Conservation (phyloP, 805 yeast species). For the Phaffomyces antillensis region DNA sequence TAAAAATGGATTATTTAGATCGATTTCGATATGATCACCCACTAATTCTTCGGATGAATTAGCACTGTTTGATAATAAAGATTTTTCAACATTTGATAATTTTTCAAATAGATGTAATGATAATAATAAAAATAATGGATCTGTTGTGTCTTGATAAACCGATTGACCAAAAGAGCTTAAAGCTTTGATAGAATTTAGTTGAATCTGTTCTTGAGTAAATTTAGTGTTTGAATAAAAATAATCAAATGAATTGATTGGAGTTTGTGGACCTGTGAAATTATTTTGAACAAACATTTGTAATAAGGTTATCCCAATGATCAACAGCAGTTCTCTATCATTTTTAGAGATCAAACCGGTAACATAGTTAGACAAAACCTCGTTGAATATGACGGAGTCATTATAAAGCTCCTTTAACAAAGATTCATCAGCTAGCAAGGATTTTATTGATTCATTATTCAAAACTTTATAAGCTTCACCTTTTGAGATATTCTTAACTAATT, state of each 20-base stretch:
- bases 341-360: not conserved
- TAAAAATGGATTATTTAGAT: constrained; percentile 10
- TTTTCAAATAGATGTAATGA: constrained; percentile 38
- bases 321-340: constrained; percentile 7
- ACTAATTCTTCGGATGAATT: constrained; percentile 25
- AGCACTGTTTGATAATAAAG: constrained; percentile 22
- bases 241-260: constrained; percentile 32
- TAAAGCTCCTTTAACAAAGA: not conserved
- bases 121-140: constrained; percentile 39
- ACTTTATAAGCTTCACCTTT: constrained; percentile 19
- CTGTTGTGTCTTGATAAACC: constrained; percentile 54
- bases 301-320: constrained; percentile 40
- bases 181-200: constrained; percentile 26
- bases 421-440: not conserved
- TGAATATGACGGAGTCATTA: constrained; percentile 5
- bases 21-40: constrained; percentile 7
- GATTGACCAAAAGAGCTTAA: constrained; percentile 60
- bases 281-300: constrained; percentile 65
- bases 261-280: constrained; percentile 79
- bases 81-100: constrained; percentile 25
- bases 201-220: constrained; percentile 10
- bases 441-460: constrained; percentile 4
- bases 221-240: constrained; percentile 16
- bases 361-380: constrained; percentile 6
- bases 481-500: constrained; percentile 10